Evolutionary conservation across 495 filamentous ascomycete species (phyloP), one percentile per base, ranked within the genome.

Genomic region (Penicillium chermesinum): DNA sequence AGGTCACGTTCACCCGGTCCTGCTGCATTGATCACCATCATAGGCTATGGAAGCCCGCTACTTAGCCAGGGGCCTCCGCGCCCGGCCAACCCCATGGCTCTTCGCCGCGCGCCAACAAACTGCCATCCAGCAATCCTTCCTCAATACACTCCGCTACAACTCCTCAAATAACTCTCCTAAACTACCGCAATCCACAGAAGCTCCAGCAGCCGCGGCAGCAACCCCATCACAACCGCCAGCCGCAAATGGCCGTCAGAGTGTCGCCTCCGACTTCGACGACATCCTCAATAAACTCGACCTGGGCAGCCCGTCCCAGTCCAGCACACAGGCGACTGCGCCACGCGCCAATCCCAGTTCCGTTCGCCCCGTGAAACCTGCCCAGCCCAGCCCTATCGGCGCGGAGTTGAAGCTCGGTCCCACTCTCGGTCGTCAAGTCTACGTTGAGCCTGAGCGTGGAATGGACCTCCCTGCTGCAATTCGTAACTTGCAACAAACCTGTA

Each of bases 351-450:
- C 32, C 33, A 27, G 5, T 30, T 4, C 25, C 4, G 10, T 10
- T 5, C n/a, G 13, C 15, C 35, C 35, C 14, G 4, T 14, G 35
- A 37, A 14, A 37, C 35, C 35, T 13, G 12, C 35, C 14, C 35
- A n/a, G 13, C n/a, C n/a, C n/a, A 37, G 13, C 5, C 4, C 12
- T 14, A 17, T 37, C 35, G 35, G 13, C 35, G 5, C 69, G 19
- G 57, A 65, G 17, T 43, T 73, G 45, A 72, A 72, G 57, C 61
- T 74, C 16, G 70, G 70, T 6, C 66, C 71, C 2, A 60, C 57
- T 17, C 65, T 74, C 9, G 71, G 71, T 14, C 68, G 71, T 1
- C 64, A 69, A 60, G 56, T 67, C 15, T 44, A 58, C 6, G 69
- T 74, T 46, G 60, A 67, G 49, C 61, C 65, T 4, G 67, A 69